Percentiles rank a stretch among this genome's conserved stretches.
Conservation (phyloP, 306 rosid species). For the Casuarina glauca region DNA sequence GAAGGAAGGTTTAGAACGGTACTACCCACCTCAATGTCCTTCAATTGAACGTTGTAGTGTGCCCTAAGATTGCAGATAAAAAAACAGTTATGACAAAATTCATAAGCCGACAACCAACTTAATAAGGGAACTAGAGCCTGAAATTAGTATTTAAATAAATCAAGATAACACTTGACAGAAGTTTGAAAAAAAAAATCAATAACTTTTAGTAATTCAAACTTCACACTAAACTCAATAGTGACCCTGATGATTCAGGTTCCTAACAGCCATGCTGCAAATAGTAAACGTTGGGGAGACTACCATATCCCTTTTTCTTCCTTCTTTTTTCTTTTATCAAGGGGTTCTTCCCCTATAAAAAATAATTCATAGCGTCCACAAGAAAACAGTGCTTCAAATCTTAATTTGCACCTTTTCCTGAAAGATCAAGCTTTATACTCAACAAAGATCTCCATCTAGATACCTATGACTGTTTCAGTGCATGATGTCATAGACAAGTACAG, state of each 20-base stretch:
- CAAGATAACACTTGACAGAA: constrained; percentile 11
- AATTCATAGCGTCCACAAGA: neutral
- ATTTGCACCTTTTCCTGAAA: neutral
- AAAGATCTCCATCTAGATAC: neutral
- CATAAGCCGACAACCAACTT: constrained; percentile 32
- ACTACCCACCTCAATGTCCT: constrained; percentile 67
- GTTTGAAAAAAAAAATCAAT: constrained; percentile 5
- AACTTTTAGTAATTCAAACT: neutral
- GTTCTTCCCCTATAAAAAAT: neutral
- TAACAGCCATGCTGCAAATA: neutral
- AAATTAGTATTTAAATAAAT: constrained; percentile 24
- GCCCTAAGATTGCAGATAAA: constrained; percentile 52
- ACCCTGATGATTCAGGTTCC: neutral
- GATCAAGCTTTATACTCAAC: neutral
- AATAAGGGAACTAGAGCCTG: neutral
- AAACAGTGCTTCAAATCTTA: neutral
- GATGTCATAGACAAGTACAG: neutral
- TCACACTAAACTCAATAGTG: neutral
- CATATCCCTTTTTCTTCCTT: neutral
- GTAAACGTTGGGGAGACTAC: neutral
- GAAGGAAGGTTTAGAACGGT: constrained; percentile 56
- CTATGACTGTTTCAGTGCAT: neutral
- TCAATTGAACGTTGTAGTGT: constrained; percentile 82
- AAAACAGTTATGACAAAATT: constrained; percentile 37
- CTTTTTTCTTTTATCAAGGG: neutral